These are phyloP conservation scores for Leccinum griseonigrum DNA, from an alignment of 1,284 basidiomycete genomes.

Conservation along the genomic window DNA sequence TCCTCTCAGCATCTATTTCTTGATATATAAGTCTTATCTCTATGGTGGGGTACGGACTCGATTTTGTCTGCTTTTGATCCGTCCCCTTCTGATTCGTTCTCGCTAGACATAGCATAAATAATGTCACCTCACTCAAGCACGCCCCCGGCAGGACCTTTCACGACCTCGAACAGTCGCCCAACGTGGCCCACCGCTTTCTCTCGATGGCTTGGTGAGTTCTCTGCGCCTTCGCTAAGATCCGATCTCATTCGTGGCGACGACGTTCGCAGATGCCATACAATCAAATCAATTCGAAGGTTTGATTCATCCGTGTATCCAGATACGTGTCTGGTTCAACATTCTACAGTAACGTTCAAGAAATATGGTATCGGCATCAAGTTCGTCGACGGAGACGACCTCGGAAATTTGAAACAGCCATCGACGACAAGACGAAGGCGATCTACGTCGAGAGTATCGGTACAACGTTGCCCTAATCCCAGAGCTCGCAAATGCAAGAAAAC, in stretches of 20 bases:
- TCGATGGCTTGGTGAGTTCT: conserved; percentile 20
- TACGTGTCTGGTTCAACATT: neutral
- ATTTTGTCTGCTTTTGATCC: neutral
- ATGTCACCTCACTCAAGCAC: neutral
- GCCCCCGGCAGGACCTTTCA: conserved; percentile 6
- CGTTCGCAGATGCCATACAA: conserved; percentile 51
- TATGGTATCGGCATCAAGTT: conserved; percentile 80
- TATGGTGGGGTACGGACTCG: conserved; percentile 63
- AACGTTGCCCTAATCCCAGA: conserved; percentile 70
- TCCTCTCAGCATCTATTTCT: neutral
- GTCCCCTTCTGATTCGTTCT: neutral
- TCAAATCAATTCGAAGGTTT: conserved; percentile 86
- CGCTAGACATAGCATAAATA: conserved; percentile 52
- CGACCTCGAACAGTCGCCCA: conserved; percentile 24
- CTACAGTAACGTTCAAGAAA: conserved; percentile 70
- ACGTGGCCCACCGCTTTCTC: conserved; percentile 22
- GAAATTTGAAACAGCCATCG: conserved; percentile 73
- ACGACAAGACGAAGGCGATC: conserved; percentile 78
- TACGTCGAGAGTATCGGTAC: conserved; percentile 86
- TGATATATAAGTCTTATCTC: conserved; percentile 51
- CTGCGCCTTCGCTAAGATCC: neutral
- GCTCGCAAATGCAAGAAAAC: conserved; percentile 57
- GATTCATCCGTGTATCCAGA: neutral
- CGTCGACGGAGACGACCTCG: conserved; percentile 60
- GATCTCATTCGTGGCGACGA: conserved; percentile 22